Evolutionary conservation across 2,329 filamentous ascomycete species (phyloP).

Genomic region (Botrytis paeoniae): DNA sequence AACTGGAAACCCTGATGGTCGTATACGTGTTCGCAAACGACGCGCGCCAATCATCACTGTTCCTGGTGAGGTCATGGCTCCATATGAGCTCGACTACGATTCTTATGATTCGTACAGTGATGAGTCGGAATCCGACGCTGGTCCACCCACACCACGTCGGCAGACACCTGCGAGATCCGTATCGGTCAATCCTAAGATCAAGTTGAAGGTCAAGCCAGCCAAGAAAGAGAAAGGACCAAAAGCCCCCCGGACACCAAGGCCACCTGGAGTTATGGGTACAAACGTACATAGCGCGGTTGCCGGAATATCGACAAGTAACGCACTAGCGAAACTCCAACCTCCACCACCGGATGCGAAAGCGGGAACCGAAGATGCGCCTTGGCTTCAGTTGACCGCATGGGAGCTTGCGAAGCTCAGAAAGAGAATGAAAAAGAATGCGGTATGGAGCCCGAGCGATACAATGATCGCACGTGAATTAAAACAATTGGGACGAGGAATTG

Average conservation of each 20-base stretch:
- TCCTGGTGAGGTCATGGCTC: slow-evolving; percentile 63
- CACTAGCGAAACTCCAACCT: slow-evolving; percentile 46
- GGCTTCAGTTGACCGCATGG: slow-evolving; percentile 62
- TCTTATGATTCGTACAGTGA: slow-evolving; percentile 44
- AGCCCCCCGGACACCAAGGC: slow-evolving; percentile 33
- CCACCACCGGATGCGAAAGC: slow-evolving; percentile 58
- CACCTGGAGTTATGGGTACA: slow-evolving; percentile 38
- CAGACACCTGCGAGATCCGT: slow-evolving; percentile 28
- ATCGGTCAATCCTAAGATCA: slow-evolving; percentile 29
- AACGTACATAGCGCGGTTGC: slow-evolving; percentile 39
- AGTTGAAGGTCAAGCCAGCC: slow-evolving; percentile 33
- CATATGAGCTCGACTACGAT: slow-evolving; percentile 63
- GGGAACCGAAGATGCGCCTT: slow-evolving; percentile 59
- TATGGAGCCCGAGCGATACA: slow-evolving; percentile 79
- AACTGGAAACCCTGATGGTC: slow-evolving; percentile 42
- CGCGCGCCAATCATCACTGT: slow-evolving; percentile 59
- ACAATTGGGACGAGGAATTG: slow-evolving; percentile 63
- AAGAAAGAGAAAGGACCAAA: slow-evolving; percentile 32
- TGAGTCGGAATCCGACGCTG: slow-evolving; percentile 35
- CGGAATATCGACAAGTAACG: slow-evolving; percentile 40
- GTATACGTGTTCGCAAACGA: slow-evolving; percentile 30
- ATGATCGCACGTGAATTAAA: slow-evolving; percentile 82
- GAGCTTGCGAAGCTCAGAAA: slow-evolving; percentile 70
- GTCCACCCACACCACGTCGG: slow-evolving; percentile 33
- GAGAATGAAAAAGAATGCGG: slow-evolving; percentile 88